Base-by-base conservation (phyloP, 2,329 filamentous ascomycete genomes). In the Monosporascus sp. region DNA sequence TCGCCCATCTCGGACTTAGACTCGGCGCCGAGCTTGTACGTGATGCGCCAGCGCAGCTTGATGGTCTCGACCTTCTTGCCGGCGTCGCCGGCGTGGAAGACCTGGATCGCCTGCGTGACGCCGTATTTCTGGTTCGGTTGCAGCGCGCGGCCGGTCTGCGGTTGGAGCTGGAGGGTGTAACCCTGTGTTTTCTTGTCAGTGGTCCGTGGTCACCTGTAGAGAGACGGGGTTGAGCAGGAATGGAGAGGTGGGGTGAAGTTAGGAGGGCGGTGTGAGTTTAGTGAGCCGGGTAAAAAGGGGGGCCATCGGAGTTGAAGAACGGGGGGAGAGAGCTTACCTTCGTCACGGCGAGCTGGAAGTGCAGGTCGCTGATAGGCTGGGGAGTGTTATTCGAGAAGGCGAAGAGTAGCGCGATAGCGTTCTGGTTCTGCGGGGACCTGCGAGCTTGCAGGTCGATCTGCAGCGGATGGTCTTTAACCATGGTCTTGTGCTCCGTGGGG, bases 301-400 rank as follows among this genome's bases (percentile, higher is more conserved):
- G 27, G 6, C 9, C 31, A 22, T 17, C 11, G 24, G 7, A 26
- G 14, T 11, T 6, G 9, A 46, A 27, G 24, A 46, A 9, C 11
- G 9, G 11, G 5, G 31, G n/a, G 24, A 5, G 35, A 20, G 17
- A 31, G 58, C 71, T 60, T 75, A 95, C 92, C 82, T 93, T 97
- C 55, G 93, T 94, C 31, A 97, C 93, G 3, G 94, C 94, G 40
- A 96, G 79, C 70, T 96, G 90, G 65, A 97, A 96, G 54, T 93
- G 91, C 31, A 99, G 75, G 58, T 95, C 88, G 3, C 81, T 80
- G 22, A 99, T 80, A 0, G 84, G 80, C 63, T 88, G 80, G 2
- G 80, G 72, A 1, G 86, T 88, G 55, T 82, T 87, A 68, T 96
- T 99, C 19, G 90, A 91, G 68, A 97, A 96, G n/a, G 81, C 78